These are phyloP conservation scores for Oxyria digyna DNA, from an alignment of 148 eudicot genomes.

Conservation along the genomic window DNA sequence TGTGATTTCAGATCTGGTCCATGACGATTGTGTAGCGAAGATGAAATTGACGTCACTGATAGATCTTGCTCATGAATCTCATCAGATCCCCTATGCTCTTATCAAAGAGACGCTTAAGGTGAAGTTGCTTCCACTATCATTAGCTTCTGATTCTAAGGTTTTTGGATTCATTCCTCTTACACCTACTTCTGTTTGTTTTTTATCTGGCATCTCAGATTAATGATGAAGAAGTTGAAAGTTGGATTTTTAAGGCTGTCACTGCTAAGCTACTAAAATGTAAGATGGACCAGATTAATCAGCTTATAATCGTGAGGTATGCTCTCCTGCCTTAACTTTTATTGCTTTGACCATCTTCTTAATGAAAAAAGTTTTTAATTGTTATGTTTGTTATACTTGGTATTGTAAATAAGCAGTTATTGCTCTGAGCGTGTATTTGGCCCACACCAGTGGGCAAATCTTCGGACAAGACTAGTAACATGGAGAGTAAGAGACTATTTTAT, in stretches of 20 bases:
- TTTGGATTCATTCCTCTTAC: background rate
- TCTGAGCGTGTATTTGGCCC: constrained; percentile 75
- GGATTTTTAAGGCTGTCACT: constrained; percentile 85
- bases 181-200: background rate
- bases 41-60: constrained; percentile 83
- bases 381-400: background rate
- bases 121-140: constrained; percentile 14
- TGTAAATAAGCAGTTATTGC: constrained; percentile 40
- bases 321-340: background rate
- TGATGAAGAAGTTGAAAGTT: constrained; percentile 73
- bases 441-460: constrained; percentile 67
- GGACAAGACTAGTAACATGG: constrained; percentile 71
- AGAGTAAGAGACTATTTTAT: constrained; percentile 35
- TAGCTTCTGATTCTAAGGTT: background rate
- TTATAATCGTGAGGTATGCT: constrained; percentile 64
- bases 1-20: constrained; percentile 50
- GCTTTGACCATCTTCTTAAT: background rate
- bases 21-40: constrained; percentile 81
- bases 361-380: background rate
- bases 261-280: constrained; percentile 75
- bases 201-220: constrained; percentile 34
- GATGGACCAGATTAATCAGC: constrained; percentile 89
- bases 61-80: constrained; percentile 68
- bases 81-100: constrained; percentile 60
- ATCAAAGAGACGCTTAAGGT: constrained; percentile 73